phyloP scores from a whole-genome alignment of 2,329 filamentous ascomycete genomes.

The Parasarocladium wereldwijsianum region DNA sequence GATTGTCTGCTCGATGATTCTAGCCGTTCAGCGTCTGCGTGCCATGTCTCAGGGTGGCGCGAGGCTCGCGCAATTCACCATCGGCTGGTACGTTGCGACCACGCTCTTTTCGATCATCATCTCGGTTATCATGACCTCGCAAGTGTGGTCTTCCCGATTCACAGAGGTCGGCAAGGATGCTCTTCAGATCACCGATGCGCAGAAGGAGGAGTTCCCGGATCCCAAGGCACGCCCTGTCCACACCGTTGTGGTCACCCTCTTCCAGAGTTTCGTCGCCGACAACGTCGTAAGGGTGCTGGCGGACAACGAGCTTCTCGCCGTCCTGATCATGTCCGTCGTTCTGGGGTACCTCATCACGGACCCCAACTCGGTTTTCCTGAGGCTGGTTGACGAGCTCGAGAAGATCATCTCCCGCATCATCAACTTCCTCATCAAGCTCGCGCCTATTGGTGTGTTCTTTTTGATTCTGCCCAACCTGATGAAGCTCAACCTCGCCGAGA shows the following conservation, averaged over 20 bases:
- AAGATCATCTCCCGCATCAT: slow-evolving; percentile 25
- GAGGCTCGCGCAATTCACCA: slow-evolving; percentile 30
- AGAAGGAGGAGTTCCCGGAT: slow-evolving; percentile 11
- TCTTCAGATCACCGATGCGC: slow-evolving; percentile 11
- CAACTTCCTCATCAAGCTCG: slow-evolving; percentile 28
- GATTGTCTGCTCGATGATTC: slow-evolving; percentile 4
- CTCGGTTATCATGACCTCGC: slow-evolving; percentile 27
- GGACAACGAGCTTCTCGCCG: slow-evolving; percentile 27
- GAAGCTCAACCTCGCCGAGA: slow-evolving; percentile 28
- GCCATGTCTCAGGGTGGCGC: slow-evolving; percentile 24
- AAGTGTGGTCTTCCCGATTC: slow-evolving; percentile 34
- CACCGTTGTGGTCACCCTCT: slow-evolving; percentile 30
- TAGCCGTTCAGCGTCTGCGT: slow-evolving; percentile 9
- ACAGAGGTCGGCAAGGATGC: slow-evolving; percentile 16
- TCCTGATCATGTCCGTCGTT: slow-evolving; percentile 30
- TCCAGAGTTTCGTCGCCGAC: slow-evolving; percentile 31
- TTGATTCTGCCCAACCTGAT: slow-evolving; percentile 36
- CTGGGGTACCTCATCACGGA: slow-evolving; percentile 29
- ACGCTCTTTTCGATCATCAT: slow-evolving; percentile 33
- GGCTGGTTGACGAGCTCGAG: slow-evolving; percentile 30
- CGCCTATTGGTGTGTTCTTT: slow-evolving; percentile 37
- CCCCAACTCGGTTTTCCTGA: slow-evolving; percentile 20
- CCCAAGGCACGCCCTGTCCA: slow-evolving; percentile 22
- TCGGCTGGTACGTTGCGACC: slow-evolving; percentile 33
- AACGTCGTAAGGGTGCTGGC: slow-evolving; percentile 32